Evolutionary conservation across 1,139 yeast species (phyloP).

Genomic region (Pichia sp.): DNA sequence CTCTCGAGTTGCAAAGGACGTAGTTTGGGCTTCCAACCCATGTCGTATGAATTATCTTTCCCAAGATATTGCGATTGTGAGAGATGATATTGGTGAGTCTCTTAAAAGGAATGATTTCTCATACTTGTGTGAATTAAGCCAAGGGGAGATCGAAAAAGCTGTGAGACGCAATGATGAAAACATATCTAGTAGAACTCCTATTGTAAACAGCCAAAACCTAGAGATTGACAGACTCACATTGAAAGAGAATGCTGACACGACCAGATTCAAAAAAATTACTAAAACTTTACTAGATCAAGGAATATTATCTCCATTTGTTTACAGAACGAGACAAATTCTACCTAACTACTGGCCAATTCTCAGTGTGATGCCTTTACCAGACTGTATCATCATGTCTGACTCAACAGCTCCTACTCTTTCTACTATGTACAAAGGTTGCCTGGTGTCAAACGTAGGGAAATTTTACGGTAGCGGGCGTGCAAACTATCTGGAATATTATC

Average conservation of each 20-base stretch:
- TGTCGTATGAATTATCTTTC: slow-evolving; percentile 69
- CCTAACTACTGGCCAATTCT: slow-evolving; percentile 69
- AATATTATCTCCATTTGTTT: slow-evolving; percentile 73
- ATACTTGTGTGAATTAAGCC: slow-evolving; percentile 35
- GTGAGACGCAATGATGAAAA: neutral
- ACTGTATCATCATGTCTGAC: slow-evolving; percentile 62
- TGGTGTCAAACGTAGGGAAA: slow-evolving; percentile 66
- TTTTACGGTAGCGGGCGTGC: slow-evolving; percentile 45
- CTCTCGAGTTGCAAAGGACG: slow-evolving; percentile 54
- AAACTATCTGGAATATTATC: slow-evolving; percentile 67
- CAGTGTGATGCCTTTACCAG: slow-evolving; percentile 74
- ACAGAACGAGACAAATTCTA: slow-evolving; percentile 54
- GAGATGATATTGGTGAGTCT: slow-evolving; percentile 69
- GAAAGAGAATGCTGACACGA: slow-evolving; percentile 36
- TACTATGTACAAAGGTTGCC: slow-evolving; percentile 77
- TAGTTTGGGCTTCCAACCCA: slow-evolving; percentile 74
- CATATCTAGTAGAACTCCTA: neutral
- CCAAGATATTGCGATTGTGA: slow-evolving; percentile 71
- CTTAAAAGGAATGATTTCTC: slow-evolving; percentile 65
- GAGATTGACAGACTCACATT: slow-evolving; percentile 25
- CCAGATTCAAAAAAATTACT: slow-evolving; percentile 70
- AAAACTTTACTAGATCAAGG: slow-evolving; percentile 86
- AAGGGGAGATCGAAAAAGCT: slow-evolving; percentile 31
- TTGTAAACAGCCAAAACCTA: slow-evolving; percentile 9
- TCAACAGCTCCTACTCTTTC: slow-evolving; percentile 66